Base-by-base conservation (phyloP, 495 filamentous ascomycete genomes). In the Immersiella caudata region DNA sequence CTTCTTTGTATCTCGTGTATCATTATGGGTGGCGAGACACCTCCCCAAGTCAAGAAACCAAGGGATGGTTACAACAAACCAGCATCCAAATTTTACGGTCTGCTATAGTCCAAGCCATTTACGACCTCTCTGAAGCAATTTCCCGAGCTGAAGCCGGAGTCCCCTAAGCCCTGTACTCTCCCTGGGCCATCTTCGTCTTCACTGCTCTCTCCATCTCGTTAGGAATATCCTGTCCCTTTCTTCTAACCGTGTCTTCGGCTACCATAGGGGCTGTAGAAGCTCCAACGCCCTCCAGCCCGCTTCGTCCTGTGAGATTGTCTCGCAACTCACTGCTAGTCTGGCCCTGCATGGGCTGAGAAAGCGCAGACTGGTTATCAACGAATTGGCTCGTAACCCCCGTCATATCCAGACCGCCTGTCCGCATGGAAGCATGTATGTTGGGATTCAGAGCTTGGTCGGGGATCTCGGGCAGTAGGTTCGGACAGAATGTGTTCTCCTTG, bases 291-390 rank as follows among this genome's bases (percentile, higher is more conserved):
- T 83, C 86, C 4, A 89, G 64, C 0, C 89, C 87, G 25, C 79
- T 58, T 14, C 77, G 69, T 0, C 79, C 65, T 6, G 65, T 67
- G 40, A 83, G 75, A 61, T 80, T 67, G 1, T 87, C 85, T 62
- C 86, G 78, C 25, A 87, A 27, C 78, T 95, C 90, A 2, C 69
- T 72, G 60, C 76, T 81, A 12, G 86, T 86, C 80, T 89, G 82
- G 1, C 90, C 91, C 36, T 85, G 78, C 2, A 83, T 78, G 0
- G 91, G 90, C 52, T 87, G 83, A 0, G 89, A 89, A 0, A 87
- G 60, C 0, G 88, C 85, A 0, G 76, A 79, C 0, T 88, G 87
- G 1, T 76, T 80, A 77, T 93, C 74, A 6, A 94, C 82, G 62
- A 87, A 85, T 29, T 73, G 71, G 3, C 86, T 90, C 0, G 89